A percentile compares a stretch with the other conserved stretches of the same genome.
These are phyloP conservation scores for Colletotrichum sp. DNA, from an alignment of 2,329 filamentous ascomycete genomes.

Conservation along the genomic window DNA sequence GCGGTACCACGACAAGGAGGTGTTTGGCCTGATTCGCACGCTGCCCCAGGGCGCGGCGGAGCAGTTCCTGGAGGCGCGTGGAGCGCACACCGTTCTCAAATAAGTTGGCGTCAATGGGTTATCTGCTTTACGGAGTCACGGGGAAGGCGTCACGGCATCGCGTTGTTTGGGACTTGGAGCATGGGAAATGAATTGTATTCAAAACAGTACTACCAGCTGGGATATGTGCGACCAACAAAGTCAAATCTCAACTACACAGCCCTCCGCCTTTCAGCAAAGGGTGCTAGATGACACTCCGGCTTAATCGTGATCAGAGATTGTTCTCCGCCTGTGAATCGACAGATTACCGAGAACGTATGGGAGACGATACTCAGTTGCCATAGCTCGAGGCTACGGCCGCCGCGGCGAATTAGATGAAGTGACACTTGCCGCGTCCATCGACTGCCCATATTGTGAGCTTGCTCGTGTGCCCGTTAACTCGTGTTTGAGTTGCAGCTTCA, in stretches of 20 bases:
- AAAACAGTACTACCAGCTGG: neutral
- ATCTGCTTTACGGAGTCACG: neutral
- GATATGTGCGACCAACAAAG: slow-evolving; percentile 86
- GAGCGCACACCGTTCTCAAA: slow-evolving; percentile 92
- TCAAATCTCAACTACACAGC: slow-evolving; percentile 93
- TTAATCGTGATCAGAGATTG: slow-evolving; percentile 87
- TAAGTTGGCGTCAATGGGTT: slow-evolving; percentile 46
- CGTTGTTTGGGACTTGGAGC: neutral
- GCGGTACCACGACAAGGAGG: slow-evolving; percentile 90
- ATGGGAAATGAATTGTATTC: neutral
- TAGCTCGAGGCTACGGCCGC: slow-evolving; percentile 56
- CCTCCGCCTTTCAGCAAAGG: slow-evolving; percentile 76
- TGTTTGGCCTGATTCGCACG: slow-evolving; percentile 82
- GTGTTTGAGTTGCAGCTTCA: neutral
- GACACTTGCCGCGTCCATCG: neutral
- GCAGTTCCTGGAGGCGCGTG: slow-evolving; percentile 86
- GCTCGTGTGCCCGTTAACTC: neutral
- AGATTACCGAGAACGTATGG: slow-evolving; percentile 83
- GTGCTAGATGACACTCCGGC: slow-evolving; percentile 95
- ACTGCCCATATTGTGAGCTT: neutral
- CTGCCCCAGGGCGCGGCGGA: slow-evolving; percentile 85
- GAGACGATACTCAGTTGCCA: slow-evolving; percentile 67
- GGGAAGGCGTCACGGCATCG: neutral
- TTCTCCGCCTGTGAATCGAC: slow-evolving; percentile 79
- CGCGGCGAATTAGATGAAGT: slow-evolving; percentile 48